These are phyloP conservation scores for Suillus fuscotomentosus DNA, from an alignment of 768 basidiomycete species.

Conservation along the genomic window DNA sequence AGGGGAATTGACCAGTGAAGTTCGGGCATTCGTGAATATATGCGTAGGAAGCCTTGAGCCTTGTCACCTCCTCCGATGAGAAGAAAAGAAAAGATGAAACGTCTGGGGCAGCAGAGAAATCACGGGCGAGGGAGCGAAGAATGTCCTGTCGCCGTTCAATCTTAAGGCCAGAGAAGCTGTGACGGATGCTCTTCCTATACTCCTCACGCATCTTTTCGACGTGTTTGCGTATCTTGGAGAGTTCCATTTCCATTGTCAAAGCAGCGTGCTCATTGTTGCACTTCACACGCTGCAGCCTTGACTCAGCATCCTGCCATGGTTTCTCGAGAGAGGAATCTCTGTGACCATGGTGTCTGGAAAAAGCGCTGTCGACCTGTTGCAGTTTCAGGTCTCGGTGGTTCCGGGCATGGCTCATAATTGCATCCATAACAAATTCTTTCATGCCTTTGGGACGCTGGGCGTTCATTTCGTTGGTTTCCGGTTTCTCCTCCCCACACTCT, in stretches of 20 bases:
- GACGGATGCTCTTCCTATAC: conserved; percentile 23
- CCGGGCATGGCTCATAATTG: conserved; percentile 13
- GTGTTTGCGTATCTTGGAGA: conserved; percentile 38
- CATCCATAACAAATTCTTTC: conserved; percentile 31
- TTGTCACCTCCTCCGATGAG: conserved; percentile 26
- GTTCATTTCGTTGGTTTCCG: conserved; percentile 8
- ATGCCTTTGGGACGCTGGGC: conserved; percentile 9
- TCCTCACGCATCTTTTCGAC: conserved; percentile 33
- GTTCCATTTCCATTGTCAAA: conserved; percentile 29
- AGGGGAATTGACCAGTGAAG: conserved; percentile 42
- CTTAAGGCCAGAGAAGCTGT: conserved; percentile 35
- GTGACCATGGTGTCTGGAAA: background rate
- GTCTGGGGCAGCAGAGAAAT: conserved; percentile 36
- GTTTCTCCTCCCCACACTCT: conserved; percentile 5
- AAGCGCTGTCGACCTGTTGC: background rate
- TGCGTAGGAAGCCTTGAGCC: conserved; percentile 51
- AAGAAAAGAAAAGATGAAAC: conserved; percentile 26
- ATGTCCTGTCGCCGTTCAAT: conserved; percentile 51
- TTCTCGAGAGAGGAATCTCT: conserved; percentile 18
- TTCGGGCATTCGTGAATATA: conserved; percentile 37
- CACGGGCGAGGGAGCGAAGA: conserved; percentile 40
- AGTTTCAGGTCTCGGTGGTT: conserved; percentile 7
- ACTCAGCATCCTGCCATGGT: conserved; percentile 39
- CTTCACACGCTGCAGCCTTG: conserved; percentile 16
- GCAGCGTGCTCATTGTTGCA: conserved; percentile 15